Base-by-base conservation (phyloP, 2,329 filamentous ascomycete genomes). In the Talaromyces sp. region DNA sequence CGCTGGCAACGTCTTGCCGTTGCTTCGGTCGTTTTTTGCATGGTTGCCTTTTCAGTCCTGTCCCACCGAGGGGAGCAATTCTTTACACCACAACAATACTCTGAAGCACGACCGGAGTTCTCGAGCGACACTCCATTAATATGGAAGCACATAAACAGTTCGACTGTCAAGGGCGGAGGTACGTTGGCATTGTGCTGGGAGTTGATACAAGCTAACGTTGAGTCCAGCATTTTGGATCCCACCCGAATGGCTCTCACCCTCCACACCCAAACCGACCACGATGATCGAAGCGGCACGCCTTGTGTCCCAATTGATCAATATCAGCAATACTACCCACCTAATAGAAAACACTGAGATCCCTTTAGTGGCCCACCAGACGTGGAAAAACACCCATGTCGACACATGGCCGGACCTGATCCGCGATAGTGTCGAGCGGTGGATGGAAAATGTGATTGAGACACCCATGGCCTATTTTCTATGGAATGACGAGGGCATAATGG, bases 391-490 rank as follows among this genome's bases (percentile, higher is more conserved):
- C 0, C 56, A 64, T n/a, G 65, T 70, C 10, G 67, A 73, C 47
- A 70, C 69, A 3, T 77, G 73, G 73, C 67, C 72, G 0, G 67
- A 69, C 8, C 63, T 66, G 19, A 68, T 72, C 4, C 69, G 69
- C 6, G 58, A 66, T 13, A 71, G 71, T 61, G 70, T 72, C 2
- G 74, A 76, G 57, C 68, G 66, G 59, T 77, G 74, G 74, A 67
- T 77, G 39, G 27, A 62, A 9, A 66, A 67, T 6, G 69, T 70
- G 1, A 67, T 70, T 9, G 61, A 68, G 3, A 67, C 67, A 10
- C 63, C 68, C 6, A 74, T 75, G 71, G 73, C 74, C 0, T 77
- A 76, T 49, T 70, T 77, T 50, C 66, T 77, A n/a, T 77, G 74
- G 74, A 71, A 74, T 19, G 74, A 76, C 45, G 70, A 70, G 3